phyloP scores from a whole-genome alignment of 805 yeast species.

The Kuraishia piskuri region DNA sequence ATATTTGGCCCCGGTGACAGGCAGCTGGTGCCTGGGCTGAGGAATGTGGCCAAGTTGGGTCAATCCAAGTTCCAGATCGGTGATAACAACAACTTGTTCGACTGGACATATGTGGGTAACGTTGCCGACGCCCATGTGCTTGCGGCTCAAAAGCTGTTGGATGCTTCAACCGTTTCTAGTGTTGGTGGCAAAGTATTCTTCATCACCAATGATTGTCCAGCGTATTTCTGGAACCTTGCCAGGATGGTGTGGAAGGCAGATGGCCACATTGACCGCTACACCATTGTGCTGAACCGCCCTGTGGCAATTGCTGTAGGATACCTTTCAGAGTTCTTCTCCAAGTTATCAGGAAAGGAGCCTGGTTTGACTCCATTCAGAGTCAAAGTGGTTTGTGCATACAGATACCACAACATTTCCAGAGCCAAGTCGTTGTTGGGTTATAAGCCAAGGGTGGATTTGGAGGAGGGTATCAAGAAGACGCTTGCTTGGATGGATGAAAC shows the following conservation, averaged over 20 bases:
- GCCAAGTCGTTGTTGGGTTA: constrained; percentile 77
- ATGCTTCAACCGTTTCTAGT: constrained; percentile 17
- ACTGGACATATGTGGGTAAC: constrained; percentile 97
- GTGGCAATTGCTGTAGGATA: constrained; percentile 81
- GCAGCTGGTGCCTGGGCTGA: constrained; percentile 88
- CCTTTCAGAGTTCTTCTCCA: constrained; percentile 66
- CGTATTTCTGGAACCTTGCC: constrained; percentile 95
- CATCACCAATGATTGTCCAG: constrained; percentile 88
- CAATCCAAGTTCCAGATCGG: constrained; percentile 93
- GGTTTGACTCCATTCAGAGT: constrained; percentile 96
- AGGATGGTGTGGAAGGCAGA: constrained; percentile 96
- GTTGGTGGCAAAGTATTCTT: constrained; percentile 87
- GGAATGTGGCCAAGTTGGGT: constrained; percentile 73
- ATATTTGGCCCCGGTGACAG: constrained; percentile 98
- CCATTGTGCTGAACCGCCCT: constrained; percentile 61
- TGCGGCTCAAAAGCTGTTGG: constrained; percentile 71
- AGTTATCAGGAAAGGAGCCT: constrained; percentile 71
- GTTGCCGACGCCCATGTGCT: constrained; percentile 95
- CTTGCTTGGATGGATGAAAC: constrained; percentile 85
- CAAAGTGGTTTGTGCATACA: constrained; percentile 80
- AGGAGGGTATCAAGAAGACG: constrained; percentile 72
- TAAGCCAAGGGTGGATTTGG: constrained; percentile 67
- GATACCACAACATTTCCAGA: constrained; percentile 87
- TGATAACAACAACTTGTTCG: constrained; percentile 87
- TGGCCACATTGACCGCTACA: constrained; percentile 67